Conservation (phyloP, 257 asterid species). For the Lycium barbarum region DNA sequence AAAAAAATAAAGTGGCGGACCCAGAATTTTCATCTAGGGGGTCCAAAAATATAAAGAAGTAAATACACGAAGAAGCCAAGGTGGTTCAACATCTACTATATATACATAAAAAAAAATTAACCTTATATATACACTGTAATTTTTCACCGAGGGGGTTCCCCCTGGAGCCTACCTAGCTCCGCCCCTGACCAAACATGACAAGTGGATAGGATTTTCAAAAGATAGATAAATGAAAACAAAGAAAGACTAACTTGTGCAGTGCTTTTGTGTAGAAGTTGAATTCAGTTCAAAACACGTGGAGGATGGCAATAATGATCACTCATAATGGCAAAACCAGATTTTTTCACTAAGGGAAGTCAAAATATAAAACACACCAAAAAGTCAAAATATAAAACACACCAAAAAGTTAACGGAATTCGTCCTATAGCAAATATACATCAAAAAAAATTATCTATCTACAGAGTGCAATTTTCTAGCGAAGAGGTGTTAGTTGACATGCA, state of each 20-base stretch:
- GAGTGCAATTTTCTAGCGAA: no score
- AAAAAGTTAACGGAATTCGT: not conserved
- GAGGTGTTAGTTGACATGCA: not conserved
- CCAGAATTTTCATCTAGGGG: no score
- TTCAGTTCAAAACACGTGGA: not conserved
- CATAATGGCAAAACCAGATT: not conserved
- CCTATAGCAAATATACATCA: not conserved
- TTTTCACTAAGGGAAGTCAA: not conserved
- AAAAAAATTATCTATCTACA: no score
- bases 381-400: not conserved
- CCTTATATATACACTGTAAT: no score
- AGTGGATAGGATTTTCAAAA: not conserved
- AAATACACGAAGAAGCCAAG: no score
- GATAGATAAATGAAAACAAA: not conserved
- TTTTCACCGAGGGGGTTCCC: no score
- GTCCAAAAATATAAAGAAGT: no score
- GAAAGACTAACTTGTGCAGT: not conserved
- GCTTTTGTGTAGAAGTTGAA: not conserved
- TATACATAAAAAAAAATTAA: no score
- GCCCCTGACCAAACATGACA: no score
- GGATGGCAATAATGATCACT: not conserved
- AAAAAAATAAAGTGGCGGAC: no score
- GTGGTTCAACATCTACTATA: no score
- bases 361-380: not conserved
- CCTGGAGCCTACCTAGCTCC: no score